Base-by-base conservation (phyloP, 768 basidiomycete genomes). In the Galerina sulciceps region DNA sequence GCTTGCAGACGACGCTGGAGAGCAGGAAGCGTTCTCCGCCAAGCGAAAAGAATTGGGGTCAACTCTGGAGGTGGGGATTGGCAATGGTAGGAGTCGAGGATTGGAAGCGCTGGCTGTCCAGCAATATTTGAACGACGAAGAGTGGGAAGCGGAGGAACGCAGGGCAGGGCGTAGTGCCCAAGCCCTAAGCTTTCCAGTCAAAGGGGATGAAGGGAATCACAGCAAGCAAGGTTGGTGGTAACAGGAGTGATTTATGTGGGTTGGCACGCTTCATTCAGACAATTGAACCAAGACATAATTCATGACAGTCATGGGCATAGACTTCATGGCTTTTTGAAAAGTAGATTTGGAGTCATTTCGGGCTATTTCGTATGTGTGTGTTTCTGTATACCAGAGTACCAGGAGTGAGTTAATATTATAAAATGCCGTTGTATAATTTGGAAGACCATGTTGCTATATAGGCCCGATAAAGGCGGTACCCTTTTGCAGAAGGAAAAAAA, bases 51-150 rank as follows among this genome's bases (percentile, higher is more conserved):
- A 71, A 67, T 46, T 46, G 55, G 59, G 67, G 57, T 55, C 11
- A 34, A 20, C 53, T 53, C 31, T 22, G 10, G 23, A 10, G 1
- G 31, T 34, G 41, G 31, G 59, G 61, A 53, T 62, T 57, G 59
- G 22, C 17, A 14, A 31, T 47, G 38, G 38, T 31, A 52, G 34
- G 36, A 14, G 20, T 4, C 49, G 41, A 43, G 53, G 64, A 52
- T 42, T 85, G 53, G 86, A 84, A 63, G 77, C 70, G 14, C 70
- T 81, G 3, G 89, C 88, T 0, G 74, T 88, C 26, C 80, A 80
- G 55, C 75, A 68, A 43, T 91, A 89, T 69, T 65, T 90, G 55
- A 87, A 88, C 47, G 89, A 91, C 60, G 77, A 80, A 1, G 87
- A 89, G 58, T 91, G 89, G 89, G 90, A 90, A 68, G 71, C 73